Percentiles rank a stretch among this genome's conserved stretches.
Evolutionary conservation across 768 basidiomycete species (phyloP).

Genomic region (Suillus occidentalis): DNA sequence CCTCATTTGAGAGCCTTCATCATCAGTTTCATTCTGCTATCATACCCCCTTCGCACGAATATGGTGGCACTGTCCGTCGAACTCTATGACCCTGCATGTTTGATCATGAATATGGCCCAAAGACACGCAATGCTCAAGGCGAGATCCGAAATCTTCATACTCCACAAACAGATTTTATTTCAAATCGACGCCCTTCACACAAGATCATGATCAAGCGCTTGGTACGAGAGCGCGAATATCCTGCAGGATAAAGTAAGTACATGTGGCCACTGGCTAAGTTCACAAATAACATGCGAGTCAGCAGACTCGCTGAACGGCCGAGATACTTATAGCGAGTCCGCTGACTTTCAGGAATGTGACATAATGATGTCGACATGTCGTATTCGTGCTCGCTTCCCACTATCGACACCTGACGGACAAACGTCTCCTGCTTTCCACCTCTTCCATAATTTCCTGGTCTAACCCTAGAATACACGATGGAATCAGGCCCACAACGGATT

Average conservation of each 20-base stretch:
- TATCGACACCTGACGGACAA: not conserved
- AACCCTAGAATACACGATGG: conserved; percentile 25
- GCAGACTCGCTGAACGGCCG: not conserved
- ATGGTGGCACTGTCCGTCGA: not conserved
- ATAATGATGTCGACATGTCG: not conserved
- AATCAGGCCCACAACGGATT: conserved; percentile 24
- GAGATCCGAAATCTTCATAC: conserved; percentile 1
- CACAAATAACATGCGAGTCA: not conserved
- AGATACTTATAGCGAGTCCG: not conserved
- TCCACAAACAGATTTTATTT: not conserved
- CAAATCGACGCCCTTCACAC: not conserved
- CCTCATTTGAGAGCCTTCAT: not conserved
- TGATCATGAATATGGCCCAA: not conserved
- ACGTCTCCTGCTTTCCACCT: not conserved
- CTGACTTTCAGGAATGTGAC: not conserved
- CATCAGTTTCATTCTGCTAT: not conserved
- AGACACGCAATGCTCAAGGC: not conserved
- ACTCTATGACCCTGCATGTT: not conserved
- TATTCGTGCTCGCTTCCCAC: not conserved
- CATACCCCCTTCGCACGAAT: not conserved
- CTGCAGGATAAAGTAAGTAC: not conserved
- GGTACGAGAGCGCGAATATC: not conserved
- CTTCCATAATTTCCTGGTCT: not conserved
- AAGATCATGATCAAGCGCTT: not conserved
- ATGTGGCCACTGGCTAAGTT: not conserved